Base-by-base conservation (phyloP, 139 green algal genomes). In the Microglena sp. region DNA sequence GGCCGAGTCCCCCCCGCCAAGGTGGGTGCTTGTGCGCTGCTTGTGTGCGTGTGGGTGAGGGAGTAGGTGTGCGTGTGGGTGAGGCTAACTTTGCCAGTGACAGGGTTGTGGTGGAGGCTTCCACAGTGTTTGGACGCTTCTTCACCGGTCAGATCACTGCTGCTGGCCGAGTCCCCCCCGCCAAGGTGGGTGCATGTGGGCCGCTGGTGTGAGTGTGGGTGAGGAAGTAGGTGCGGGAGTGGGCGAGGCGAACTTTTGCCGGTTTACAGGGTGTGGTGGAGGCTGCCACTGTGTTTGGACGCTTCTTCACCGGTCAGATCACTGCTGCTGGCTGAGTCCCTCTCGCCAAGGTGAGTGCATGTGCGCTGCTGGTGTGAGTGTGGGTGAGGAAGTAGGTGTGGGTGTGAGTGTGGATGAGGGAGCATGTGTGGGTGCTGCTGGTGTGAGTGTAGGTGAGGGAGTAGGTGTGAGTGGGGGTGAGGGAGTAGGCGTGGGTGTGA, bases 71-170 rank as follows among this genome's bases (percentile, higher is more conserved):
- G n/a, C n/a, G n/a, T n/a, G n/a, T n/a, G n/a, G n/a, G n/a, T n/a
- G n/a, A 92, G 87, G 88, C 87, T 55, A 94, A 92, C 75, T 90
- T 93, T 45, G 87, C 88, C 1, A 7, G 18, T 53, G 69, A 59
- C 71, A 81, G 87, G 36, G 85, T 87, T 8, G 79, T 95, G 5
- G 67, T 92, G 1, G 88, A 95, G 77, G 88, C 88, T 0, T 76
- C 82, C 0, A 66, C 86, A 40, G 67, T 87, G 70, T 95, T 94
- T 71, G 82, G 80, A 4, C 77, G 87, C 56, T 90, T 95, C 80
- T 90, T 95, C 71, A 86, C 82, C 2, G 86, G 86, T 24, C 86
- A 96, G 81, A 96, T 96, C 74, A 96, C 90, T 0, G 90, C 90
- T 3, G 89, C 89, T 11, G 89, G 89, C 8, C 72, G 82, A 45